Base-by-base conservation (phyloP, 805 yeast genomes). In the Hanseniaspora singularis region DNA sequence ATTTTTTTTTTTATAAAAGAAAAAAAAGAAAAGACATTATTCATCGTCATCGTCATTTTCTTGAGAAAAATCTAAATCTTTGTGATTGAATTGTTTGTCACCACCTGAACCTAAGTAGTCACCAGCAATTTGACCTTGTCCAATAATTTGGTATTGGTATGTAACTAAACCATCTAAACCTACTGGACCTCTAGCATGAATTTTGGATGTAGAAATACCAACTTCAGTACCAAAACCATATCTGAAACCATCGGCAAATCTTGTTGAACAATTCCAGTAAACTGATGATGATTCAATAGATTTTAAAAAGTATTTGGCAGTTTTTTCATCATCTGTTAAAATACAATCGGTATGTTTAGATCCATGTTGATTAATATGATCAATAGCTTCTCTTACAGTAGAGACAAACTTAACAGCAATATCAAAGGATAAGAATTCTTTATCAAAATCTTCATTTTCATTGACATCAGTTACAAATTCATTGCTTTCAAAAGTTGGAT, bases 191-290 rank as follows among this genome's bases (percentile, higher is more conserved):
- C 99, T 74, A 9, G 98, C 95, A 61, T 92, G 99, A 52, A 92
- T 86, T 63, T 92, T 92, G 60, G 89, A 88, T 38, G 98, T 92
- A 40, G 95, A 81, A 50, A 92, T 89, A 30, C 99, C 99, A 15
- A 92, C 98, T 64, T 92, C 99, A 5, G 99, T 81, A 45, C 99
- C 99, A 61, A 94, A 92, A 0, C 99, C 99, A 59, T 89, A 92
- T 61, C 98, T 75, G 72, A 85, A 92, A 3, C 99, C 99, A 64
- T 92, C 99, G 6, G 99, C 97, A 66, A 92, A 92, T 59, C 99
- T 72, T 8, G 97, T 86, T 18, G 95, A 83, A 41, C 94, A 89
- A 60, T 92, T 92, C 97, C 97, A 89, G 68, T 86, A 92, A 11
- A 92, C 95, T 49, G 96, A 96, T 1, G 97, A 81, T 2, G 96